phyloP scores from a whole-genome alignment of 441 rosid genomes.

The Rhodomyrtus psidioides region DNA sequence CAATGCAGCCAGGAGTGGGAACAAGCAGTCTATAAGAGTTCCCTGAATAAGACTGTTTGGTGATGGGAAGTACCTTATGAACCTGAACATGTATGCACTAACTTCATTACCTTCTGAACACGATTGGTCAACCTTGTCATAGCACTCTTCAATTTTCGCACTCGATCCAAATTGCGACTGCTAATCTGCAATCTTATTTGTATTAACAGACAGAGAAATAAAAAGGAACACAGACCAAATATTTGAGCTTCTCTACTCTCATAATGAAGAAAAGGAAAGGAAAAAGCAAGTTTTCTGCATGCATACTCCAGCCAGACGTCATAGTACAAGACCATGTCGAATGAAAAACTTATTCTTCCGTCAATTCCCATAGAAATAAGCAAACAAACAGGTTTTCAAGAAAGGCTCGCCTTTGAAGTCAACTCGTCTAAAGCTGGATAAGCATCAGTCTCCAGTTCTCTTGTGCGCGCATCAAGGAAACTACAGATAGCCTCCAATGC shows the following conservation, averaged over 20 bases:
- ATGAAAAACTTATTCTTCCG: background rate
- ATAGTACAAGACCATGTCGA: background rate
- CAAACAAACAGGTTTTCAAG: background rate
- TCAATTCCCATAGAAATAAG: background rate
- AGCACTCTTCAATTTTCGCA: constrained; percentile 96
- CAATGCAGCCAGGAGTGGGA: background rate
- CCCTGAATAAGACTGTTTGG: background rate
- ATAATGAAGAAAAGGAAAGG: background rate
- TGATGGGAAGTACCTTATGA: background rate
- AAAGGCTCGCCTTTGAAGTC: constrained; percentile 56
- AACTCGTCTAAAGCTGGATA: constrained; percentile 97
- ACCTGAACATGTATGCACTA: background rate
- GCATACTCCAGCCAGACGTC: background rate
- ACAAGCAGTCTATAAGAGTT: background rate
- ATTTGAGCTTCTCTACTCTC: background rate
- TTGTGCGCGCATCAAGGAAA: constrained; percentile 84
- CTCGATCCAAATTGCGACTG: constrained; percentile 93
- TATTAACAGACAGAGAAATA: background rate
- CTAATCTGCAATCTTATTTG: constrained; percentile 54
- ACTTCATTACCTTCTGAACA: constrained; percentile 71
- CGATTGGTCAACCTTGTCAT: constrained; percentile 95
- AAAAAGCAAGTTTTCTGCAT: background rate
- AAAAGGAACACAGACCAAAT: background rate
- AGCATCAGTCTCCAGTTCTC: constrained; percentile 84
- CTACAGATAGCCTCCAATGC: constrained; percentile 97